A percentile compares a stretch with the other conserved stretches of the same genome.
These are phyloP conservation scores for Calcarisporium arbuscula DNA, from an alignment of 2,329 filamentous ascomycete genomes.

Conservation along the genomic window DNA sequence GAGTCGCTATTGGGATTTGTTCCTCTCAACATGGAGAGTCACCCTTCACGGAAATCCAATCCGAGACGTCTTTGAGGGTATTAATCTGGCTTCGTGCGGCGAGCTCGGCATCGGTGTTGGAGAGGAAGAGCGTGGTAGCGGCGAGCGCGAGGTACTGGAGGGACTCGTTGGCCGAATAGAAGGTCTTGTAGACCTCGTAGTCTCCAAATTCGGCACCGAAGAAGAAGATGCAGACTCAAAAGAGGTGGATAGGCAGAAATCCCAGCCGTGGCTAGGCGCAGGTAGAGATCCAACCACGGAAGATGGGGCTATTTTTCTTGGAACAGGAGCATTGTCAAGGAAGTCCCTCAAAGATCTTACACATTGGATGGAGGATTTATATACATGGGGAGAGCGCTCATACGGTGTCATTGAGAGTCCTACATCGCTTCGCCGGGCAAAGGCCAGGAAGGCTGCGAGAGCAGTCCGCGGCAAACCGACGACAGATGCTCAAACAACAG, in stretches of 20 bases:
- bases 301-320: conserved; percentile 84
- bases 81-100: conserved; percentile 84
- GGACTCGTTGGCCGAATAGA: conserved; percentile 75
- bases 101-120: conserved; percentile 92
- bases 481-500: conserved; percentile 2
- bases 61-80: conserved; percentile 69
- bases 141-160: conserved; percentile 87
- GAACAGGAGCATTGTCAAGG: conserved; percentile 65
- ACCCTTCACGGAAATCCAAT: conserved; percentile 85
- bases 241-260: conserved; percentile 12
- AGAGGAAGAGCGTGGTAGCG: conserved; percentile 90
- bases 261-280: conserved; percentile 62
- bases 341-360: conserved; percentile 67
- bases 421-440: conserved; percentile 53
- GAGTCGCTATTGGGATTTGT: conserved; percentile 73
- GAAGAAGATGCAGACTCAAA: conserved; percentile 22
- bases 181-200: conserved; percentile 80
- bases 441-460: conserved; percentile 23
- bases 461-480: conserved; percentile 5
- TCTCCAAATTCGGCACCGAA: conserved; percentile 71
- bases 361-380: conserved; percentile 84
- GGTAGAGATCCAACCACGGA: conserved; percentile 61
- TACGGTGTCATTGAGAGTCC: conserved; percentile 83
- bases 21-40: conserved; percentile 73
- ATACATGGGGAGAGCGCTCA: conserved; percentile 73